Evolutionary conservation across 2,329 filamentous ascomycete species (phyloP).

Genomic region (Xylaria sp.): DNA sequence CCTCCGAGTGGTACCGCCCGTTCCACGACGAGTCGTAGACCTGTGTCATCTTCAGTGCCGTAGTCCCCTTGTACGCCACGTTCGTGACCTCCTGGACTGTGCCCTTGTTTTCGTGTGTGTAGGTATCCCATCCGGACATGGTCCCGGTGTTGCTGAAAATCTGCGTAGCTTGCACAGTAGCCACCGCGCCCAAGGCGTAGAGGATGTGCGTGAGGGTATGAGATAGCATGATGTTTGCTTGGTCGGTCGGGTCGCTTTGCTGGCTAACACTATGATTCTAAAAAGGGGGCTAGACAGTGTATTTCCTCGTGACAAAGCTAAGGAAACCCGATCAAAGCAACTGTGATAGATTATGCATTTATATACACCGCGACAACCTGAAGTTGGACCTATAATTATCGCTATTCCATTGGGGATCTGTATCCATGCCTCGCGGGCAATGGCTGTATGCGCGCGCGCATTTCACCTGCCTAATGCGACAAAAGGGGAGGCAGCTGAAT

Average conservation of each 20-base stretch:
- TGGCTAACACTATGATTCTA: background rate
- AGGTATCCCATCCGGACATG: slow-evolving; percentile 47
- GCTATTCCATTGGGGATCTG: background rate
- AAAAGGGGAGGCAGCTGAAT: background rate
- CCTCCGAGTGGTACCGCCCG: slow-evolving; percentile 57
- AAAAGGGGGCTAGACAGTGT: background rate
- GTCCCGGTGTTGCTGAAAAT: slow-evolving; percentile 51
- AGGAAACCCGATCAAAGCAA: background rate
- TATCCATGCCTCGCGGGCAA: background rate
- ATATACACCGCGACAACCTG: background rate
- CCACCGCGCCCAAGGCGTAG: slow-evolving; percentile 36
- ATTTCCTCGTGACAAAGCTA: background rate
- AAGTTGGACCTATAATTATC: background rate
- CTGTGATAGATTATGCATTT: background rate
- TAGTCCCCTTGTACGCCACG: slow-evolving; percentile 45
- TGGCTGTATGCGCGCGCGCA: background rate
- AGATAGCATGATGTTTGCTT: slow-evolving; percentile 22
- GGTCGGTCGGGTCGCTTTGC: background rate
- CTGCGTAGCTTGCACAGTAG: slow-evolving; percentile 41
- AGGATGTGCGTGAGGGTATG: slow-evolving; percentile 11
- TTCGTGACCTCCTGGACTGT: slow-evolving; percentile 50
- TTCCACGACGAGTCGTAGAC: slow-evolving; percentile 48
- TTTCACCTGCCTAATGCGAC: slow-evolving; percentile 25
- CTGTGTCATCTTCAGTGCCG: slow-evolving; percentile 53
- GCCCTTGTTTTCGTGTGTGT: slow-evolving; percentile 49